These are phyloP conservation scores for Magnolia changhungtana DNA, from an alignment of 164 flowering plant species.

Conservation along the genomic window DNA sequence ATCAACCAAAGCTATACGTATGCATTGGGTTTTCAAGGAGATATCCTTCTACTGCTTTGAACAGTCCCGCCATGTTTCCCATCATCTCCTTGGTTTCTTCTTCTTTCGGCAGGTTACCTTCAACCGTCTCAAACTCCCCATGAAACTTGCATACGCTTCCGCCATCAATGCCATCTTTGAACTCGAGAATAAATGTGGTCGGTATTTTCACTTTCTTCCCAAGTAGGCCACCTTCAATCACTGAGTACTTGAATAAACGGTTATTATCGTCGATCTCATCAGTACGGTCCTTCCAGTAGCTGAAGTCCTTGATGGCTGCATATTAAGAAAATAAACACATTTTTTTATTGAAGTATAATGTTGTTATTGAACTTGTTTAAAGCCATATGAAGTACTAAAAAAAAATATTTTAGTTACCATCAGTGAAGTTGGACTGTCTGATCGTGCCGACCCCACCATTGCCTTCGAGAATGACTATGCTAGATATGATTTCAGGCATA, in stretches of 20 bases:
- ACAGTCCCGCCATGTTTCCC: background rate
- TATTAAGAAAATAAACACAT: background rate
- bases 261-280: conserved; percentile 7
- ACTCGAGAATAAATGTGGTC: background rate
- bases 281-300: conserved; percentile 2
- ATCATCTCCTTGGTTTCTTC: conserved; percentile 3
- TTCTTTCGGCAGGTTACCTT: background rate
- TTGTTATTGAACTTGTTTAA: background rate
- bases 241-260: background rate
- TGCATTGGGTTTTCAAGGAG: conserved; percentile 2
- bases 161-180: background rate
- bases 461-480: background rate
- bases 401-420: background rate
- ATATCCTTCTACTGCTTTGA: conserved; percentile 4
- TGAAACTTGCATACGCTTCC: background rate
- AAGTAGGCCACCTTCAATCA: conserved; percentile 9
- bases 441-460: conserved; percentile 4
- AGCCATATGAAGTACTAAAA: background rate
- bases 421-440: background rate
- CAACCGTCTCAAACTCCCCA: background rate
- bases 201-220: conserved; percentile 8
- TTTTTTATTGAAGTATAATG: too few species aligned
- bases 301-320: background rate
- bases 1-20: background rate
- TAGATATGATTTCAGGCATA: conserved; percentile 4